Percentiles rank a stretch among this genome's conserved stretches.
Evolutionary conservation across 176 grass and related monocot species (phyloP).

Genomic region (Rhynchospora pubera): DNA sequence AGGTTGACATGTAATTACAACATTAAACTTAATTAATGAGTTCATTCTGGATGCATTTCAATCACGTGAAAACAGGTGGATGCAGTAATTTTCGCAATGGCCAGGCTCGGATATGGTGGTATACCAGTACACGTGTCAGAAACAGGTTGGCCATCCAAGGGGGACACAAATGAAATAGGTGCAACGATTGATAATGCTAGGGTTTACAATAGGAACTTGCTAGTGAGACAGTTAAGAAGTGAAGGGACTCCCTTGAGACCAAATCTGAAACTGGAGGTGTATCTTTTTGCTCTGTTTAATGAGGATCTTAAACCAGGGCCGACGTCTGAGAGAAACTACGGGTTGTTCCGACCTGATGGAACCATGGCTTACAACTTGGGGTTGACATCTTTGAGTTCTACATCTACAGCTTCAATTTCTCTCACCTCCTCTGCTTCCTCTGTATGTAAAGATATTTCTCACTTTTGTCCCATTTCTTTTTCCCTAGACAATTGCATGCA

Average conservation of each 20-base stretch:
- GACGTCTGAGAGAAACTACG: constrained; percentile 80
- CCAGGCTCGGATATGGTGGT: constrained; percentile 45
- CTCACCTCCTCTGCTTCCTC: constrained; percentile 32
- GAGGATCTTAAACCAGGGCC: constrained; percentile 92
- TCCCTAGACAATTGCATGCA: background rate
- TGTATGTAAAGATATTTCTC: constrained; percentile 22
- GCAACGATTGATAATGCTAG: constrained; percentile 72
- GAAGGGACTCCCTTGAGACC: constrained; percentile 92
- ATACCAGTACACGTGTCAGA: constrained; percentile 75
- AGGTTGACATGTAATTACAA: background rate
- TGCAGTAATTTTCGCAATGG: constrained; percentile 64
- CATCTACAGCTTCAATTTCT: constrained; percentile 50
- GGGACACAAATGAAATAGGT: constrained; percentile 64
- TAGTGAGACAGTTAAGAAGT: constrained; percentile 42
- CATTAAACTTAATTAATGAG: background rate
- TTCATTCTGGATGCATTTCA: background rate
- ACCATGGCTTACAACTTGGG: constrained; percentile 89
- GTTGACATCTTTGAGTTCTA: constrained; percentile 13
- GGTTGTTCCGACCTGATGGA: constrained; percentile 63
- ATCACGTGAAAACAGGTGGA: constrained; percentile 41
- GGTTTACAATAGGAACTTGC: constrained; percentile 71
- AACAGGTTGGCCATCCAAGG: constrained; percentile 95
- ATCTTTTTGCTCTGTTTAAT: constrained; percentile 95
- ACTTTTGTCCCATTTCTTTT: background rate
- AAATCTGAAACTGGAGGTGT: constrained; percentile 55